Percentiles rank a stretch among this genome's conserved stretches.
Evolutionary conservation across 2,329 filamentous ascomycete species (phyloP).

Genomic region (Fusarium pilosicola): DNA sequence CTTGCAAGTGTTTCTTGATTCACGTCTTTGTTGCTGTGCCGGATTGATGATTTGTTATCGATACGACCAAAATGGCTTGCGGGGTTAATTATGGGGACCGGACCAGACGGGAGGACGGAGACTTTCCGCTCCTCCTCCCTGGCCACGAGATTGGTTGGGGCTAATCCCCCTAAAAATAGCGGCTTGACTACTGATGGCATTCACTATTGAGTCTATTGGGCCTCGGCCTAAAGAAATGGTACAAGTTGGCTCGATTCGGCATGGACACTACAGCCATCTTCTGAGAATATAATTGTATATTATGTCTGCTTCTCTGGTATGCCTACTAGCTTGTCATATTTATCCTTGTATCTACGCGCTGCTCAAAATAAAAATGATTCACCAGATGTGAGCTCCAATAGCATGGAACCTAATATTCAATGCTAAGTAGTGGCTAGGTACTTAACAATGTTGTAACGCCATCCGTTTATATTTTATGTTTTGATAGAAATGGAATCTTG

Average conservation of each 20-base stretch:
- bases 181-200: no score
- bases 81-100: neutral
- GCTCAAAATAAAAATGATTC: neutral
- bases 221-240: neutral
- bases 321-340: no score
- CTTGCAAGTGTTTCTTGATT: neutral
- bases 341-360: neutral
- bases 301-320: rapidly evolving
- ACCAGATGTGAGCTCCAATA: neutral
- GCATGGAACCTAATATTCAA: rapidly evolving
- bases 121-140: neutral
- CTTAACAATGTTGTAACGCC: no score
- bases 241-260: neutral
- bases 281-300: neutral
- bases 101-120: no score
- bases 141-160: neutral
- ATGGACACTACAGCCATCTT: neutral
- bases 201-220: neutral
- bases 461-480: no score
- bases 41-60: neutral
- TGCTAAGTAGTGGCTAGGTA: neutral
- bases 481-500: neutral
- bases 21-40: neutral
- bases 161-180: neutral
- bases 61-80: neutral